A percentile compares a stretch with the other conserved stretches of the same genome.
Conservation (phyloP, 2,329 filamentous ascomycete genomes). For the Pyricularia pennisetigena region DNA sequence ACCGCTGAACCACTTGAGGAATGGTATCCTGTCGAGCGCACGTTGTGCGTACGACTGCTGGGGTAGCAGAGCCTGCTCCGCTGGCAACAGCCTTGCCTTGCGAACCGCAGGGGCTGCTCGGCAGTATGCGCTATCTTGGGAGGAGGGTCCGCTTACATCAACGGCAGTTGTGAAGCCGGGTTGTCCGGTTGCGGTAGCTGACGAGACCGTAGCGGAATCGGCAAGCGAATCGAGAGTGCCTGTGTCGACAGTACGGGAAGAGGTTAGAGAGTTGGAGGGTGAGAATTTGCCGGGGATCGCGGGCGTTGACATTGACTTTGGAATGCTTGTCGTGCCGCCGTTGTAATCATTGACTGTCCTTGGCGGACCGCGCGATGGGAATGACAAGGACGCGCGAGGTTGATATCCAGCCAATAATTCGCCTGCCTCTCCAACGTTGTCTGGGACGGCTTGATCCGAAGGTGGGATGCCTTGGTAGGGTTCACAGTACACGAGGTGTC, state of each 20-base stretch:
- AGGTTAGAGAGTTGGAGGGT: slow-evolving; percentile 31
- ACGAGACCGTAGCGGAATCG: slow-evolving; percentile 28
- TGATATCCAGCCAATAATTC: slow-evolving; percentile 19
- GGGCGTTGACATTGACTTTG: not conserved
- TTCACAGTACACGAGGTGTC: slow-evolving; percentile 62
- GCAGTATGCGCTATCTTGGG: slow-evolving; percentile 37
- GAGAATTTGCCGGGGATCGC: slow-evolving; percentile 2
- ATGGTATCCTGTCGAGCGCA: slow-evolving; percentile 54
- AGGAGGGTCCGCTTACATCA: slow-evolving; percentile 10
- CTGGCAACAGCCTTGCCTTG: slow-evolving; percentile 53
- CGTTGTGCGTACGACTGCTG: slow-evolving; percentile 56
- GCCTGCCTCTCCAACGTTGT: slow-evolving; percentile 31
- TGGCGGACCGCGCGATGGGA: slow-evolving; percentile 13
- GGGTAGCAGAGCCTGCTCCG: slow-evolving; percentile 61
- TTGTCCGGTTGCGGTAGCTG: slow-evolving; percentile 30
- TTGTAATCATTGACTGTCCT: slow-evolving; percentile 14
- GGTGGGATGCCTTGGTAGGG: slow-evolving; percentile 52
- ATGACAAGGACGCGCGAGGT: slow-evolving; percentile 3
- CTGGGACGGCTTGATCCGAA: slow-evolving; percentile 55
- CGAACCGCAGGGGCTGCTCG: slow-evolving; percentile 58
- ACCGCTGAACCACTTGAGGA: slow-evolving; percentile 62
- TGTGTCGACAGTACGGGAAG: slow-evolving; percentile 49
- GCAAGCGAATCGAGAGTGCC: slow-evolving; percentile 34
- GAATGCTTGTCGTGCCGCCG: slow-evolving; percentile 8
- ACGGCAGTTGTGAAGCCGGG: slow-evolving; percentile 11